Evolutionary conservation across 1,284 basidiomycete species (phyloP), one percentile per base, ranked within the genome.

Genomic region (Xerocomus amazonicus): DNA sequence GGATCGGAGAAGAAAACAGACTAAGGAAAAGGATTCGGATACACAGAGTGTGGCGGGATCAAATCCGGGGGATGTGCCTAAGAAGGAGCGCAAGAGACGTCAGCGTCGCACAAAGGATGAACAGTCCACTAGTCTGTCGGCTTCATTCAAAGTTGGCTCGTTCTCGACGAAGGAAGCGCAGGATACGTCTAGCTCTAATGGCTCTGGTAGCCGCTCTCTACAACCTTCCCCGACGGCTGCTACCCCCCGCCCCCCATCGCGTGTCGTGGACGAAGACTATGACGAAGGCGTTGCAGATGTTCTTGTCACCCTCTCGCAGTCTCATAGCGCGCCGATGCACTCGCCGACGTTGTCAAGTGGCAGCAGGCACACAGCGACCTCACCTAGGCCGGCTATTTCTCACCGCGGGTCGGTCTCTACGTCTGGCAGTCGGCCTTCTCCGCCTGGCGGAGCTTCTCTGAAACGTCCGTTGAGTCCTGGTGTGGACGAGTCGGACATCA

Each of bases 261-360:
- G 89, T 13, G 70, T 78, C 2, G 76, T 91, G 14, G 89, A 92
- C 58, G 90, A 92, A 55, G 84, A 92, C 58, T 91, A 91, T 54
- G 89, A 91, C 54, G 88, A 88, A 61, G 83, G 81, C 47, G 83
- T 84, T 33, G 83, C 83, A 4, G 87, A 87, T 56, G 77, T 84
- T 0, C 70, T 92, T 34, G 84, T 92, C 62, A 79, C 74, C 10
- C 72, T 87, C 17, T 55, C 74, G 60, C 67, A 56, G 56, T 72
- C 69, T 55, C 65, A 50, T 43, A 52, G 53, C 60, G 70, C 53
- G 54, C 63, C 46, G 3, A 43, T 59, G 31, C 73, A 79, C 44
- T 80, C 79, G 0, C 79, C 80, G 1, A 77, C 76, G 6, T 68
- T 77, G 33, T 80, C 78, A 2, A 72, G 73, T 14, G 76, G 78